Evolutionary conservation across 2,329 filamentous ascomycete genomes (phyloP).

Genomic region (Alternaria incomplexa): DNA sequence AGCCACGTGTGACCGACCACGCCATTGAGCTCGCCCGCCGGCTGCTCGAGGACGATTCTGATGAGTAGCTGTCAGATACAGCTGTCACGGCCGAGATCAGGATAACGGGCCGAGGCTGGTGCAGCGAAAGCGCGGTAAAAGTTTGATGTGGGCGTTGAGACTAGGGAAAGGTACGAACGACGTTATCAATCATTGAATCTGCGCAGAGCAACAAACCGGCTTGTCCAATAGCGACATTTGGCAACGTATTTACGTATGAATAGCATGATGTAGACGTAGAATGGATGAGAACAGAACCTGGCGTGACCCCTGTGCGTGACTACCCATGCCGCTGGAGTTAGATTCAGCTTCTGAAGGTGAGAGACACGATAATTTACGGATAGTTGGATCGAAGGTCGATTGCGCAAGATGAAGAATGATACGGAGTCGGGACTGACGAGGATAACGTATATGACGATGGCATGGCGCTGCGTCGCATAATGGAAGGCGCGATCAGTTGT

Average conservation of each 20-base stretch:
- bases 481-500: too few species aligned
- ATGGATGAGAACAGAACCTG: neutral
- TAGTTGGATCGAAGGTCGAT: too few species aligned
- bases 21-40: neutral
- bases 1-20: neutral
- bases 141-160: neutral
- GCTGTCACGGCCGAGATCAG: too few species aligned
- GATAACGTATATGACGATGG: too few species aligned
- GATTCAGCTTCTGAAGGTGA: too few species aligned
- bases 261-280: neutral
- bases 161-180: neutral
- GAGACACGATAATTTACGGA: too few species aligned
- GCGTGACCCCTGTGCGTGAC: neutral
- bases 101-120: neutral
- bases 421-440: too few species aligned
- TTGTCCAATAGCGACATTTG: rapidly evolving
- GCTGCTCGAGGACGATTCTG: neutral
- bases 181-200: neutral
- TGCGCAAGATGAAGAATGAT: too few species aligned
- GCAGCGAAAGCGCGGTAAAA: neutral
- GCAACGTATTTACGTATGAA: rapidly evolving
- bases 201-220: neutral
- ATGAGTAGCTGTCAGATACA: neutral
- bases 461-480: too few species aligned
- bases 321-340: neutral